Base-by-base conservation (phyloP, 176 grass and related monocot species). In the Thalia dealbata region DNA sequence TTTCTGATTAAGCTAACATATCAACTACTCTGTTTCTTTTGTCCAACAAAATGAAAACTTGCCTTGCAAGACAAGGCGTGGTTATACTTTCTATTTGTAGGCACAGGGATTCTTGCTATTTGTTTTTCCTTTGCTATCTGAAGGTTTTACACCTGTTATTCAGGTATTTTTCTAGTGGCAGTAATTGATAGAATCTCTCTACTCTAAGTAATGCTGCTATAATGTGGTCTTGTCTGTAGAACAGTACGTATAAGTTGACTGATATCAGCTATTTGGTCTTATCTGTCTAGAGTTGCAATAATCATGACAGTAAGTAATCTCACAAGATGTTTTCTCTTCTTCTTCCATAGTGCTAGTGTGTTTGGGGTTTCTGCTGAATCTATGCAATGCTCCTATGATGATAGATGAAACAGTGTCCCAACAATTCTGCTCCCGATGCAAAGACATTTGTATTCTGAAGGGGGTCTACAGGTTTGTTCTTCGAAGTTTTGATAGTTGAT, bases 331-430 rank as follows among this genome's bases (percentile, higher is more conserved):
- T 63, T 29, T 26, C 21, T 68, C n/a, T 43, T 43, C 13, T 32
- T 32, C 62, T 30, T 55, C 19, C 11, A 52, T 70, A 90, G 92
- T 80, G 80, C 73, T 14, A 96, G 86, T 82, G 74, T 96, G 41
- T 91, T 91, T 81, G 92, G 92, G 32, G 92, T 91, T 78, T 96
- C 88, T 60, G 85, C 86, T 63, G 86, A 85, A 44, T 91, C 86
- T 83, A 81, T 96, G 92, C 92, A 91, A 83, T 96, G 84, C 69
- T 87, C 88, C 3, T 91, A 85, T 75, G 92, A 96, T 81, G 69
- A 79, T 28, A 91, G 82, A 80, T 88, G 92, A 73, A 91, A 96
- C 16, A 96, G 89, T 71, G 78, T 96, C 14, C 92, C 92, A 73
- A 91, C 82, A 12, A 91, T 96, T 81, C 77, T 96, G 44, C 50